Base-by-base conservation (phyloP, 2,329 filamentous ascomycete species). In the Aspergillus puulaauensis region DNA sequence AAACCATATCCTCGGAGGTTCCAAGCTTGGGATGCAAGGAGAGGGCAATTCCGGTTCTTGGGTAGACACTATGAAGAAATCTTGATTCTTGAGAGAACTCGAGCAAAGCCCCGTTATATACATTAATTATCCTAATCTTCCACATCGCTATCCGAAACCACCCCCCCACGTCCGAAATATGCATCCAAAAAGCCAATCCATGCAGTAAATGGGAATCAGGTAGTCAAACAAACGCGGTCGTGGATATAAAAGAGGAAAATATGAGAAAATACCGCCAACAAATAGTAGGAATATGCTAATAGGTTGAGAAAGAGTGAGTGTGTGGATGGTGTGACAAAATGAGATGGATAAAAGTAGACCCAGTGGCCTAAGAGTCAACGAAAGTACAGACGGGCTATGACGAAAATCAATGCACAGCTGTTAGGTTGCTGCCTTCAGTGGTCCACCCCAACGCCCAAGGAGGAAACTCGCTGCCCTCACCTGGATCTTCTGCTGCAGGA, bases 391-490 rank as follows among this genome's bases (percentile, higher is more conserved):
- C 15, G 37, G 27, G 3, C 27, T 31, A 31, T 33, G 39, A 45
- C 45, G 19, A 53, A 21, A 23, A 50, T 70, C 63, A 77, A 61
- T 75, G 73, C 48, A 73, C 73, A 45, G 75, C 62, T 40, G 72
- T 69, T 52, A 77, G 50, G 41, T 66, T 71, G 33, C 63, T 62
- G 40, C 61, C 61, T 24, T 83, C 75, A 77, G 80, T 60, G 71
- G 73, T 67, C 73, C 75, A 70, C 44, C 74, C 66, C 56, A 73
- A 61, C 46, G 73, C 66, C 76, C 76, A 78, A 24, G 77, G 66
- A 5, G 75, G 74, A 54, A 80, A 76, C 5, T 79, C 79, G 11
- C 82, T 66, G 51, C 86, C 84, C 79, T 85, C 84, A 44, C 76
- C 79, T 61, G 82, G 80, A 31, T 80, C 79, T 4, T 79, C 76